A percentile compares a stretch with the other conserved stretches of the same genome.
phyloP scores from a whole-genome alignment of 176 grass and related monocot genomes.

The Eleusine coracana region DNA sequence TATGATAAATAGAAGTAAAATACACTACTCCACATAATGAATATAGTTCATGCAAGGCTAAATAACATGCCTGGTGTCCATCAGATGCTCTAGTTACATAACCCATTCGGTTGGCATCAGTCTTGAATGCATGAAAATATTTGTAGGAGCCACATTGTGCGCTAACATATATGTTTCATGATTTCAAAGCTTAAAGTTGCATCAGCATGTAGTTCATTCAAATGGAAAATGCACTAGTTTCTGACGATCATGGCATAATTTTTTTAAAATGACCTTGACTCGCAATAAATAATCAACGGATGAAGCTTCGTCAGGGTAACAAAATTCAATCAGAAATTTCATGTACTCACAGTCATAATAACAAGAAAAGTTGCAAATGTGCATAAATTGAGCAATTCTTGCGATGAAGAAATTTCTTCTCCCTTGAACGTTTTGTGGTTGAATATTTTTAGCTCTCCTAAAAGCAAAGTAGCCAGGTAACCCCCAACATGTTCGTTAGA shows the following conservation, averaged over 20 bases:
- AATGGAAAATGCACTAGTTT: background rate
- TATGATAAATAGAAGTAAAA: too few species aligned
- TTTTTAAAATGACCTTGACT: background rate
- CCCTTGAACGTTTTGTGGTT: background rate
- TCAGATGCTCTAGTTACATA: conserved; percentile 24
- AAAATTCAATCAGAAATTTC: background rate
- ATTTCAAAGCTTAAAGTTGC: background rate
- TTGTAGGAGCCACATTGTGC: background rate
- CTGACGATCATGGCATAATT: background rate
- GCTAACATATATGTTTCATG: background rate
- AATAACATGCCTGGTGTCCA: conserved; percentile 1
- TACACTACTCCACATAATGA: background rate
- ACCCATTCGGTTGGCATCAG: background rate
- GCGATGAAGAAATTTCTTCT: background rate
- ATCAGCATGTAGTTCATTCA: conserved; percentile 4
- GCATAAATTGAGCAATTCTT: background rate
- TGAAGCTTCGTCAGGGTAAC: background rate
- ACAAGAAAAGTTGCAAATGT: background rate
- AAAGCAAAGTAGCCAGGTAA: background rate
- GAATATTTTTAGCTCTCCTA: background rate
- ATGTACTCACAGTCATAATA: background rate
- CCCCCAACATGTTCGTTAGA: background rate
- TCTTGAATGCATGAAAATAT: background rate
- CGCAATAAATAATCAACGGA: background rate
- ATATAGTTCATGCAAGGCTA: background rate